Conservation (phyloP, 331 rosid genomes). For the Quercus phellos region DNA sequence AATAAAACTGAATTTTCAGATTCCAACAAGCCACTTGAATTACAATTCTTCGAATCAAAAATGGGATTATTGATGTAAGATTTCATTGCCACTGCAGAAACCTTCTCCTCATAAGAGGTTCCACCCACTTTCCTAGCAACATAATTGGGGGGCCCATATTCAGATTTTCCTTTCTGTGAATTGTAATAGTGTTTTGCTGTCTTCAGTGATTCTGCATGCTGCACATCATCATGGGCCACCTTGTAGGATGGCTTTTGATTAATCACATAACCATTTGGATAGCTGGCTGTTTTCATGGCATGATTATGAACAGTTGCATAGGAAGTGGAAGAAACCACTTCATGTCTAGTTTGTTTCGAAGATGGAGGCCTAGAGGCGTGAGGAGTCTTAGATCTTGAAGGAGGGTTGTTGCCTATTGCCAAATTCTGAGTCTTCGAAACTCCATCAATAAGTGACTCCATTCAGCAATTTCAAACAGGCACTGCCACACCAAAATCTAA, state of each 20-base stretch:
- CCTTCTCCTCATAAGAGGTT: constrained; percentile 36
- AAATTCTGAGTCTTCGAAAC: constrained; percentile 48
- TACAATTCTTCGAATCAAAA: constrained; percentile 31
- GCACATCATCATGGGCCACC: constrained; percentile 10
- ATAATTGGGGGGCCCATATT: constrained; percentile 15
- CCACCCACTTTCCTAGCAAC: constrained; percentile 29
- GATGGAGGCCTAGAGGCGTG: constrained; percentile 45
- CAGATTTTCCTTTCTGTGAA: constrained; percentile 35
- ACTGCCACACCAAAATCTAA: constrained; percentile 36
- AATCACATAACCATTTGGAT: constrained; percentile 35
- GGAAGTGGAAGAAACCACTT: constrained; percentile 45
- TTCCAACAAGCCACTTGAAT: constrained; percentile 38
- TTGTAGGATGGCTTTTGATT: constrained; percentile 39
- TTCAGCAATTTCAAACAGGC: constrained; percentile 31
- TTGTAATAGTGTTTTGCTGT: constrained; percentile 24
- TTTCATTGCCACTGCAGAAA: constrained; percentile 35
- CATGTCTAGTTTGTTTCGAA: constrained; percentile 38
- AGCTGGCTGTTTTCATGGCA: constrained; percentile 34
- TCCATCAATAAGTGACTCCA: constrained; percentile 59
- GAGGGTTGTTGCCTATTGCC: constrained; percentile 29
- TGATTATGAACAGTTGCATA: constrained; percentile 24
- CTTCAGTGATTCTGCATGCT: constrained; percentile 24
- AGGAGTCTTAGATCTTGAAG: constrained; percentile 41
- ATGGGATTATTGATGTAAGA: constrained; percentile 27
- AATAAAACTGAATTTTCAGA: constrained; percentile 29